Percentiles rank a stretch among this genome's conserved stretches.
Evolutionary conservation across 2,329 filamentous ascomycete genomes (phyloP).

Genomic region (Aspergillus niger): DNA sequence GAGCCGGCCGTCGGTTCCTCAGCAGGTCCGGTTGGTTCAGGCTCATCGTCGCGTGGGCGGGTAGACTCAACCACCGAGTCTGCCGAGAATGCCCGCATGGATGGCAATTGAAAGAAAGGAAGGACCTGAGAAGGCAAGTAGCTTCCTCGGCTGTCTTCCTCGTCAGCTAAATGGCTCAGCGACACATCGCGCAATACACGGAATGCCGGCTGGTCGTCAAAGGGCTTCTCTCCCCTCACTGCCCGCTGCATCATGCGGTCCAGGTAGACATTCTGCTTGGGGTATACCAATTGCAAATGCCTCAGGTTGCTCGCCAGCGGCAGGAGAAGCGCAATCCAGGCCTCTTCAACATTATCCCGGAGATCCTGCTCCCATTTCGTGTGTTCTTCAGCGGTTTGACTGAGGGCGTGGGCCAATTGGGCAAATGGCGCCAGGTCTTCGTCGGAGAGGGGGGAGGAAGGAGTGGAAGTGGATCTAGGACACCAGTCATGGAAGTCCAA

Average conservation of each 20-base stretch:
- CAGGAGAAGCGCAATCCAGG: conserved; percentile 32
- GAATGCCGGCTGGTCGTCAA: conserved; percentile 20
- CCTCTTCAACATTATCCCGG: conserved; percentile 23
- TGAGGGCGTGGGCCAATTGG: conserved; percentile 10
- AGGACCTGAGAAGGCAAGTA: conserved; percentile 22
- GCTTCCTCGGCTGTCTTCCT: conserved; percentile 14
- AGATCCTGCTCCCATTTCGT: conserved; percentile 27
- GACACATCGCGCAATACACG: conserved; percentile 23
- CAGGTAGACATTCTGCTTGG: conserved; percentile 23
- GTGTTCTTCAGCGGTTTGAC: conserved; percentile 25
- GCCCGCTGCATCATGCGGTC: conserved; percentile 27
- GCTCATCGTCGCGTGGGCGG: not conserved
- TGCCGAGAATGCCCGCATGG: conserved; percentile 25
- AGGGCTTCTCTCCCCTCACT: conserved; percentile 21
- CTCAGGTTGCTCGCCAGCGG: conserved; percentile 28
- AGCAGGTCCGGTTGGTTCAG: not conserved
- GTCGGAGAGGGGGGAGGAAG: not conserved
- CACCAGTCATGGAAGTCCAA: conserved; percentile 28
- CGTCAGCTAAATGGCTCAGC: conserved; percentile 16
- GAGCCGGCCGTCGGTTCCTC: not conserved
- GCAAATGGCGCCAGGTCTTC: conserved; percentile 16
- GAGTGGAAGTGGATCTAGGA: not conserved
- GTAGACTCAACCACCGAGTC: conserved; percentile 30
- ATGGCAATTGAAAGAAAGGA: conserved; percentile 30
- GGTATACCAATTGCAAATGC: conserved; percentile 25